A percentile compares a stretch with the other conserved stretches of the same genome.
These are phyloP conservation scores for Saccharomyces jurei DNA, from an alignment of 805 yeast genomes.

Conservation along the genomic window DNA sequence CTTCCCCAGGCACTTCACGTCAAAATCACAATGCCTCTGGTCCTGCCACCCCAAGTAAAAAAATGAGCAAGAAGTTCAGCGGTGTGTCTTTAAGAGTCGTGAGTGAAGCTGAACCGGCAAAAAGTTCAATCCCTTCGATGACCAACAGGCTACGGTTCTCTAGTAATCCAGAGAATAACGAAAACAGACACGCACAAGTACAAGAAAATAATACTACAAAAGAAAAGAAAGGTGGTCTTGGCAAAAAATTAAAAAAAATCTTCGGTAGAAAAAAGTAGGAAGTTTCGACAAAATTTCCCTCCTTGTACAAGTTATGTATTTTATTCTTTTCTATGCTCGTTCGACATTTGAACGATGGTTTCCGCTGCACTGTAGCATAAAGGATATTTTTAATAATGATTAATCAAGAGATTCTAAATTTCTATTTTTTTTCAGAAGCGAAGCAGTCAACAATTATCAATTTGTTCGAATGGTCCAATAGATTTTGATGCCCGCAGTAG, in stretches of 20 bases:
- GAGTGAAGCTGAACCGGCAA: conserved; percentile 12
- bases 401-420: not conserved
- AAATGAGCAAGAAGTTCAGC: conserved; percentile 15
- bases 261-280: conserved; percentile 32
- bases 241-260: conserved; percentile 34
- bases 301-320: not conserved
- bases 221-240: conserved; percentile 29
- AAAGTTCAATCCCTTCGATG: conserved; percentile 1
- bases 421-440: not conserved
- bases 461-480: not conserved
- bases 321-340: not conserved
- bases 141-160: conserved; percentile 18
- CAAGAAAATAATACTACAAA: conserved; percentile 4
- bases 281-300: not conserved
- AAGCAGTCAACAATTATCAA: not conserved
- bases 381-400: not conserved
- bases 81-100: conserved; percentile 18
- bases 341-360: not conserved
- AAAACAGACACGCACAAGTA: not conserved
- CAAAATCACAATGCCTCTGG: not conserved
- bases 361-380: not conserved
- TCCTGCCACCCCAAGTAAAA: conserved; percentile 8
- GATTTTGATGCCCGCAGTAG: not conserved
- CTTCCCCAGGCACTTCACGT: not conserved
- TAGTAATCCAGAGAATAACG: conserved; percentile 20